Percentiles rank a stretch among this genome's conserved stretches.
These are phyloP conservation scores for Vaccinium macrocarpon DNA, from an alignment of 148 eudicot genomes.

Conservation along the genomic window DNA sequence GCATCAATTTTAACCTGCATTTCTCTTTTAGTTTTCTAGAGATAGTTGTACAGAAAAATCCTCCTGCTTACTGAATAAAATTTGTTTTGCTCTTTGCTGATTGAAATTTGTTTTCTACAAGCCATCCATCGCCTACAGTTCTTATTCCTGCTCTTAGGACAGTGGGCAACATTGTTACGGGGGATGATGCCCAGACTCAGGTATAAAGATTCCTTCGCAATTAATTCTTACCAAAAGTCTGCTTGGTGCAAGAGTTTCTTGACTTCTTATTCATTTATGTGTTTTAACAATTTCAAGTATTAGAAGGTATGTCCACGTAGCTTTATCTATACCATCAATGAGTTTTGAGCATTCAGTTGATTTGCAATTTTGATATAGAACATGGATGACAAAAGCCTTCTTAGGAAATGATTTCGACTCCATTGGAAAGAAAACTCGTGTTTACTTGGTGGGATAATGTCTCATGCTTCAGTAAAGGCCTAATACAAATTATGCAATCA, in stretches of 20 bases:
- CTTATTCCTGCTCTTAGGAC: constrained; percentile 51
- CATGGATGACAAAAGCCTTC: neutral
- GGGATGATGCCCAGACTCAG: constrained; percentile 51
- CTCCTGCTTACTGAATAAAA: neutral
- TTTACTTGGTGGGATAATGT: neutral
- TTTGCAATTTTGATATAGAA: neutral
- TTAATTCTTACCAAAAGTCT: neutral
- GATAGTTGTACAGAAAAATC: no score
- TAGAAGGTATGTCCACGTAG: neutral
- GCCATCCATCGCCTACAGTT: constrained; percentile 47
- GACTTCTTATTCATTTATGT: neutral
- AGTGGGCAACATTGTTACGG: constrained; percentile 51
- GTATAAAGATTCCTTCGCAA: constrained; percentile 13
- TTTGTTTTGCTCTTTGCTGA: neutral
- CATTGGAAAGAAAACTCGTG: neutral
- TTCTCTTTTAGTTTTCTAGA: neutral
- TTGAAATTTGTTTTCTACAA: constrained; percentile 12
- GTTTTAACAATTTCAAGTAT: neutral
- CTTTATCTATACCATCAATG: neutral
- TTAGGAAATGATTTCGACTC: neutral
- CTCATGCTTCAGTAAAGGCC: neutral
- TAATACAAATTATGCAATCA: neutral
- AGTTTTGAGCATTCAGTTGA: neutral
- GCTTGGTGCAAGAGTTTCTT: constrained; percentile 2
- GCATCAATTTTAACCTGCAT: no score